phyloP scores from a whole-genome alignment of 2,329 filamentous ascomycete genomes.

The Alternaria ethzedia region DNA sequence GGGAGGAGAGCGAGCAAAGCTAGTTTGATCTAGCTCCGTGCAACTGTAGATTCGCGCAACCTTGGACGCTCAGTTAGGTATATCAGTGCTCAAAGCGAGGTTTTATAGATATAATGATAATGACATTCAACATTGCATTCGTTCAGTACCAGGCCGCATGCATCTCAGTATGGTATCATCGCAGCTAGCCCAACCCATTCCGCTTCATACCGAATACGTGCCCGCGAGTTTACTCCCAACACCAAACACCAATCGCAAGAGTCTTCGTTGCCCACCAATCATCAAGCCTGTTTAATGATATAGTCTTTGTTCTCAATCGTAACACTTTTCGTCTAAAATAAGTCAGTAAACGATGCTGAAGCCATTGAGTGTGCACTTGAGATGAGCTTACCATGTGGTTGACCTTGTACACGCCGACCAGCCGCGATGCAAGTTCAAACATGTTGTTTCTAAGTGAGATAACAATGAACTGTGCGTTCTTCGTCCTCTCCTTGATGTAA shows the following conservation, averaged over 20 bases:
- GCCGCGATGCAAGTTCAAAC: constrained; percentile 95
- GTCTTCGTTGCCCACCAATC: not conserved
- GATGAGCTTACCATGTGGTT: constrained; percentile 78
- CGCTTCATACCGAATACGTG: constrained; percentile 3
- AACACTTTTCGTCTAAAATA: constrained; percentile 59
- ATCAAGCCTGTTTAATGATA: constrained; percentile 29
- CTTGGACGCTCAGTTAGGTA: not conserved
- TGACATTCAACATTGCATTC: constrained; percentile 6
- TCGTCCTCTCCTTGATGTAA: constrained; percentile 98
- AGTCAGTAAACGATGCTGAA: constrained; percentile 16
- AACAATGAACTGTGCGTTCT: constrained; percentile 99
- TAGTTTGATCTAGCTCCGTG: not conserved
- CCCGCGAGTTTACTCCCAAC: not conserved
- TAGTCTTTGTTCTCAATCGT: constrained; percentile 61
- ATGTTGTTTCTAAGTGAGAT: constrained; percentile 99
- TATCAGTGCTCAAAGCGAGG: not conserved
- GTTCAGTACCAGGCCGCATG: constrained; percentile 6
- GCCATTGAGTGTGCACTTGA: not conserved
- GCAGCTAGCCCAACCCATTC: not conserved
- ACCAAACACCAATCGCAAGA: constrained; percentile 6
- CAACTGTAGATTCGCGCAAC: not conserved
- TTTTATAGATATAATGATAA: not conserved
- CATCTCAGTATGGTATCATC: constrained; percentile 17
- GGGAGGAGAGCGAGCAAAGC: not conserved
- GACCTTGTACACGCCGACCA: constrained; percentile 99